Evolutionary conservation across 2,329 filamentous ascomycete genomes (phyloP), one percentile per base, ranked within the genome.

Genomic region (Cryphonectria parasitica): DNA sequence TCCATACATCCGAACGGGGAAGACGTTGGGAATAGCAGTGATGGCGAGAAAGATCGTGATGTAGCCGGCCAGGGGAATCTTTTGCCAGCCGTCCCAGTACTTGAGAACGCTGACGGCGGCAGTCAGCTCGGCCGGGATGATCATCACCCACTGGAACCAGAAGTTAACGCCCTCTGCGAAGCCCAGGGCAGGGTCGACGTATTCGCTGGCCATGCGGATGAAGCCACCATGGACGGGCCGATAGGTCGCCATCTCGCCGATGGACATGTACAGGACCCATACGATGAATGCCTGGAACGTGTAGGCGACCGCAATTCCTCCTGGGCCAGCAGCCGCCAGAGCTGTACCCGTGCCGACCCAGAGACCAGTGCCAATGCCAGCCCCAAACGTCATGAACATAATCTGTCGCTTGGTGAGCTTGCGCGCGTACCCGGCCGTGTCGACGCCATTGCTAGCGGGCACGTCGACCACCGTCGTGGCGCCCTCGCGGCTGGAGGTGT

Each of bases 1-100:
- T 54, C 92, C 92, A 74, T 93, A 95, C 74, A 89, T 89, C 66
- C 87, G 86, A 61, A 95, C 88, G 2, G 91, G 91, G 49, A 94
- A 79, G 77, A 92, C 89, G 80, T 95, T 94, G 76, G 0, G 77
- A 76, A 91, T 77, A 1, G 83, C 82, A 34, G 62, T 64, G 31
- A 68, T 60, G 19, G 54, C 66, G 22, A 68, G 34, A 34, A 49
- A 7, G 49, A 68, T 52, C 4, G 62, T 68, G 49, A 71, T 73
- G 19, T 77, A 80, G 13, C 73, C 78, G 11, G 78, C 78, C 1
- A 78, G 66, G 2, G 77, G 77, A 1, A 80, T 69, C 1, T 69
- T 71, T 3, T 75, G 72, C 19, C 75, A 77, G 43, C 74, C 70
- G 3, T 62, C 70, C 72, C 71, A 72, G 66, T 70, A 73, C 17